phyloP scores from a whole-genome alignment of 129 eudicot species.

The Helianthus tuberosus region DNA sequence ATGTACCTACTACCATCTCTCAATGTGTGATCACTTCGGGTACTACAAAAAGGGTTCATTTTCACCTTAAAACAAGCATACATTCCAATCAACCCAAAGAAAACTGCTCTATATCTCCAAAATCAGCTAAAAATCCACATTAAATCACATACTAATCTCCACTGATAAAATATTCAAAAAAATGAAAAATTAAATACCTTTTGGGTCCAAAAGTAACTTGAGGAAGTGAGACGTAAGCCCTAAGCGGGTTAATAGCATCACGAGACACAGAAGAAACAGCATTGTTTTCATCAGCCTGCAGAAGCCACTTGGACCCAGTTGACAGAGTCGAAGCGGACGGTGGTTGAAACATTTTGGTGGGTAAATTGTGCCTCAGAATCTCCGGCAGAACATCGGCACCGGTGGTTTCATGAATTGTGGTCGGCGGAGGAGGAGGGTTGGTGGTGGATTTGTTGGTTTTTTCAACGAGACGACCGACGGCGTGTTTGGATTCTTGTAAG shows the following conservation, averaged over 20 bases:
- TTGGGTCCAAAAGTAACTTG: slow-evolving; percentile 94
- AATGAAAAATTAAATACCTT: slow-evolving; percentile 43
- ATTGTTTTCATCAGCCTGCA: slow-evolving; percentile 32
- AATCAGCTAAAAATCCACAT: neutral
- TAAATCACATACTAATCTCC: neutral
- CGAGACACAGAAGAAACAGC: slow-evolving; percentile 40
- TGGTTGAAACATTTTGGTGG: slow-evolving; percentile 54
- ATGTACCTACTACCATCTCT: too few species aligned
- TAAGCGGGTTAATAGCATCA: slow-evolving; percentile 82
- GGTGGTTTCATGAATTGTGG: neutral
- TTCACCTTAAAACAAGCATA: neutral
- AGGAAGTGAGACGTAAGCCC: slow-evolving; percentile 74
- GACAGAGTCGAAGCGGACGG: slow-evolving; percentile 55
- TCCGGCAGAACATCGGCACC: slow-evolving; percentile 83
- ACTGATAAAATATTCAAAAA: neutral
- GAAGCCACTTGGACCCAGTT: slow-evolving; percentile 63
- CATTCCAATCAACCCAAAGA: neutral
- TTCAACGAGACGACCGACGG: slow-evolving; percentile 59
- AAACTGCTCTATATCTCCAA: neutral
- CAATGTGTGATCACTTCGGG: too few species aligned
- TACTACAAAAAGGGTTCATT: neutral
- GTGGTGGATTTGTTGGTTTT: slow-evolving; percentile 36
- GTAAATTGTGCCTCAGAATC: slow-evolving; percentile 72
- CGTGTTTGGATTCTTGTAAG: slow-evolving; percentile 85
- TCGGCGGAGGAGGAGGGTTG: slow-evolving; percentile 2